phyloP scores from a whole-genome alignment of 345 rosid species.

The Salix koriyanagi region DNA sequence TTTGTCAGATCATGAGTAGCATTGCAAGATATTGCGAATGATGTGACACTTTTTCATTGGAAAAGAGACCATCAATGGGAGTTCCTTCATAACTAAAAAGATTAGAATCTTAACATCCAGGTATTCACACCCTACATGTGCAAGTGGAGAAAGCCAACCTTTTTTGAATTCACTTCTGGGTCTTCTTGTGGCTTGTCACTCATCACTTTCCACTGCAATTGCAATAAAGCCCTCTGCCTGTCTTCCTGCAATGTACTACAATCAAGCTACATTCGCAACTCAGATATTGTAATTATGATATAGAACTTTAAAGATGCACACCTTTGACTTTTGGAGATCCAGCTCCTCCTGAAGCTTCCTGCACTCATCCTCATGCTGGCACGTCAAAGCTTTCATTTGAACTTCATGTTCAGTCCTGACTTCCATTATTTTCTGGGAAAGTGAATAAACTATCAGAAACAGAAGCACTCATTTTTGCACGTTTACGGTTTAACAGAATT shows the following conservation, averaged over 20 bases:
- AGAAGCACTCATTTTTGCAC: neutral
- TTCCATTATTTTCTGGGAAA: slow-evolving; percentile 43
- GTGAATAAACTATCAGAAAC: slow-evolving; percentile 1
- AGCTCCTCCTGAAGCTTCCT: slow-evolving; percentile 63
- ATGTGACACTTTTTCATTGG: neutral
- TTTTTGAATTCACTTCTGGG: slow-evolving; percentile 66
- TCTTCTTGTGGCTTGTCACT: slow-evolving; percentile 72
- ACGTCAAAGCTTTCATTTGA: slow-evolving; percentile 58
- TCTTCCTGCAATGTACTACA: slow-evolving; percentile 53
- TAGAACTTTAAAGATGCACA: slow-evolving; percentile 20
- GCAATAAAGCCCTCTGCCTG: slow-evolving; percentile 78
- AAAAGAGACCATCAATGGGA: neutral
- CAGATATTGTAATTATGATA: slow-evolving; percentile 4
- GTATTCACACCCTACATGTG: too few relatives aligned
- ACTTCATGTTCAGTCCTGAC: slow-evolving; percentile 71
- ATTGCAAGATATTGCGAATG: too few relatives aligned
- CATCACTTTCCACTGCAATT: slow-evolving; percentile 92
- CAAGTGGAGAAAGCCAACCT: slow-evolving; percentile 32
- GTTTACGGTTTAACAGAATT: neutral
- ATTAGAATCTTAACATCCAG: neutral
- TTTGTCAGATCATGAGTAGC: neutral
- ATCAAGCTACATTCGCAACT: slow-evolving; percentile 1
- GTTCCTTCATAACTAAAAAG: neutral
- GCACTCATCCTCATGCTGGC: slow-evolving; percentile 74
- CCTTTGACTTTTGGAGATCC: slow-evolving; percentile 70